A percentile compares a stretch with the other conserved stretches of the same genome.
Conservation (phyloP, 345 rosid species). For the Schrenkiella parvula region DNA sequence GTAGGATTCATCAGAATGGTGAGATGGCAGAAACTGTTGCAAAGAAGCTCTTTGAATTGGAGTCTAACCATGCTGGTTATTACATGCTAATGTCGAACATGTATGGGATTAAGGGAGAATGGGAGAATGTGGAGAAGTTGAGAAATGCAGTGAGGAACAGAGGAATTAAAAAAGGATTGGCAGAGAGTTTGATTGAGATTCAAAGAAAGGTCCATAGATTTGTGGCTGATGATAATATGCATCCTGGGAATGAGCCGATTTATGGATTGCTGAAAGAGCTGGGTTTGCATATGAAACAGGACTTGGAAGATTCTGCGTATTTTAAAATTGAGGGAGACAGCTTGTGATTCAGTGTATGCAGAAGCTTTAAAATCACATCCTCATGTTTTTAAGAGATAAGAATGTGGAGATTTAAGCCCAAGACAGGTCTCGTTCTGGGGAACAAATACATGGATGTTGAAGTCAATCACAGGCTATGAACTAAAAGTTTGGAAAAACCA, state of each 20-base stretch:
- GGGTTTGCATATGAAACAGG: conserved; percentile 34
- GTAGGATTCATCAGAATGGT: conserved; percentile 51
- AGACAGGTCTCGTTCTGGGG: neutral
- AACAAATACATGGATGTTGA: neutral
- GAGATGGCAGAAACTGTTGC: conserved; percentile 51
- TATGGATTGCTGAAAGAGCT: conserved; percentile 39
- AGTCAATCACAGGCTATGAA: neutral
- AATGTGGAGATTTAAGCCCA: neutral
- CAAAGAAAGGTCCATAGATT: conserved; percentile 39
- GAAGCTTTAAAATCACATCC: neutral
- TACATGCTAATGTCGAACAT: conserved; percentile 50
- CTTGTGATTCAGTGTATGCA: conserved; percentile 6
- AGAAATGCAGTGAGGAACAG: conserved; percentile 41
- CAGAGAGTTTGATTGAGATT: conserved; percentile 44
- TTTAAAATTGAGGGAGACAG: conserved; percentile 9
- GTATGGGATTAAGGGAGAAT: conserved; percentile 48
- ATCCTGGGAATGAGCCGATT: conserved; percentile 34
- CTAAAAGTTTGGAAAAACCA: neutral
- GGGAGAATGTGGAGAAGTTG: conserved; percentile 42
- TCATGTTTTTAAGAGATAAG: neutral
- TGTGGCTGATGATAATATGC: conserved; percentile 44
- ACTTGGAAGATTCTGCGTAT: conserved; percentile 12
- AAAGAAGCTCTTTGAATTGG: conserved; percentile 41
- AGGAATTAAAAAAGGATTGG: conserved; percentile 40
- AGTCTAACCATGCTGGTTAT: conserved; percentile 53